A percentile compares a stretch with the other conserved stretches of the same genome.
These are phyloP conservation scores for Starmerella bacillaris DNA, from an alignment of 805 yeast species.

Conservation along the genomic window DNA sequence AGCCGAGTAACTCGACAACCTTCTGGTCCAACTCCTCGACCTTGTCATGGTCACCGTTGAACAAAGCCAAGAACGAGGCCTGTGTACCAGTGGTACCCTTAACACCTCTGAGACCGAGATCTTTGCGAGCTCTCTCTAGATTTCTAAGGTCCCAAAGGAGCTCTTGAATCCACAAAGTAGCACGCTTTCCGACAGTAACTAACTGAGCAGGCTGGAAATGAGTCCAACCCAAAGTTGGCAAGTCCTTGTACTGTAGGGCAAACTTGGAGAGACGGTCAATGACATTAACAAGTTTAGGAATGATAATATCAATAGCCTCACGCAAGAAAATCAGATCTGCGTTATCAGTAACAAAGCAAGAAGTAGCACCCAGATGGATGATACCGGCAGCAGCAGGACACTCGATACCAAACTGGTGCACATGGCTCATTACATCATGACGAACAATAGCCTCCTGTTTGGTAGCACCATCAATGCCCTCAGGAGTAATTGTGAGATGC, in stretches of 20 bases:
- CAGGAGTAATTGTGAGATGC: slow-evolving; percentile 73
- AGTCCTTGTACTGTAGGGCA: slow-evolving; percentile 80
- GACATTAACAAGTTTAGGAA: slow-evolving; percentile 90
- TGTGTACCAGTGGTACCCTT: slow-evolving; percentile 99
- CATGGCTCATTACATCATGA: slow-evolving; percentile 99
- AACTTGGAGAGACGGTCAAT: slow-evolving; percentile 76
- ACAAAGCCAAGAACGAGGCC: slow-evolving; percentile 83
- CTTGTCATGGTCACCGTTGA: slow-evolving; percentile 93
- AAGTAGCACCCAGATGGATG: slow-evolving; percentile 94
- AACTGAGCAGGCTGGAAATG: slow-evolving; percentile 99
- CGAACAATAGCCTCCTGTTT: slow-evolving; percentile 94
- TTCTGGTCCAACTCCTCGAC: slow-evolving; percentile 84
- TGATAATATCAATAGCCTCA: slow-evolving; percentile 83
- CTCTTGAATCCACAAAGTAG: slow-evolving; percentile 95
- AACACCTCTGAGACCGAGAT: slow-evolving; percentile 90
- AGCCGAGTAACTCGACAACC: slow-evolving; percentile 84
- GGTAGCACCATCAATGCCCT: slow-evolving; percentile 75
- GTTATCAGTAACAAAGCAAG: slow-evolving; percentile 93
- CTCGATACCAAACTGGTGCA: slow-evolving; percentile 79
- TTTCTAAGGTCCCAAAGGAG: slow-evolving; percentile 94
- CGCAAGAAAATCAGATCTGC: slow-evolving; percentile 93
- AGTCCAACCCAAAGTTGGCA: slow-evolving; percentile 97
- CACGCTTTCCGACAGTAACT: slow-evolving; percentile 96
- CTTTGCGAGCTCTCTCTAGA: slow-evolving; percentile 88
- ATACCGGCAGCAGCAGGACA: slow-evolving; percentile 96